A percentile compares a stretch with the other conserved stretches of the same genome.
Conservation (phyloP, 495 filamentous ascomycete genomes). For the Endocarpon pusillum region DNA sequence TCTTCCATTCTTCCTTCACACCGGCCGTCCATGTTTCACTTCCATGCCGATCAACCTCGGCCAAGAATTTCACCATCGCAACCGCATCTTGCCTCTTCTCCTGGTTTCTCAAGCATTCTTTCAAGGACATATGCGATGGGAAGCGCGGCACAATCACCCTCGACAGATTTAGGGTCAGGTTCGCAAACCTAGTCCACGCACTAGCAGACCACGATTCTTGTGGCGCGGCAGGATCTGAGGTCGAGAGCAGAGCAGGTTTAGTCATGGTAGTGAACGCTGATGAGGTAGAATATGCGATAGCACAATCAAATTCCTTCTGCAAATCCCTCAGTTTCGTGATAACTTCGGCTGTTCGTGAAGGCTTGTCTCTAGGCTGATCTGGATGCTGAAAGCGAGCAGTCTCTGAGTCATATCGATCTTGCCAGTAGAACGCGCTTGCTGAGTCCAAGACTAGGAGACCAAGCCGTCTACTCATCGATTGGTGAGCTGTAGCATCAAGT, state of each 20-base stretch:
- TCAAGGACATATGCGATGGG: slow-evolving; percentile 31
- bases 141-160: slow-evolving; percentile 33
- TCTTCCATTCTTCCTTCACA: too few species aligned
- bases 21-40: slow-evolving; percentile 30
- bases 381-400: slow-evolving; percentile 22
- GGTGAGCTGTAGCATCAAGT: slow-evolving; percentile 27
- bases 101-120: slow-evolving; percentile 38
- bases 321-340: slow-evolving; percentile 6
- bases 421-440: slow-evolving; percentile 40
- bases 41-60: slow-evolving; percentile 29
- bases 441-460: slow-evolving; percentile 36
- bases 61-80: slow-evolving; percentile 22
- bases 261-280: slow-evolving; percentile 8
- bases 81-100: slow-evolving; percentile 24
- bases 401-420: slow-evolving; percentile 33
- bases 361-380: slow-evolving; percentile 19
- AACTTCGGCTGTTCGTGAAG: neutral
- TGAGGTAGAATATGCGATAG: slow-evolving; percentile 12
- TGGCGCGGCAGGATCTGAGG: slow-evolving; percentile 9
- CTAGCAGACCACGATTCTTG: slow-evolving; percentile 26
- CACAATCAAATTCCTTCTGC: slow-evolving; percentile 12
- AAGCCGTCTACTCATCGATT: slow-evolving; percentile 28
- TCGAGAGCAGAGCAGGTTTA: slow-evolving; percentile 3
- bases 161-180: slow-evolving; percentile 28
- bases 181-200: slow-evolving; percentile 30